Evolutionary conservation across 331 rosid species (phyloP), one percentile per base, ranked within the genome.

Genomic region (Malus hybrid): DNA sequence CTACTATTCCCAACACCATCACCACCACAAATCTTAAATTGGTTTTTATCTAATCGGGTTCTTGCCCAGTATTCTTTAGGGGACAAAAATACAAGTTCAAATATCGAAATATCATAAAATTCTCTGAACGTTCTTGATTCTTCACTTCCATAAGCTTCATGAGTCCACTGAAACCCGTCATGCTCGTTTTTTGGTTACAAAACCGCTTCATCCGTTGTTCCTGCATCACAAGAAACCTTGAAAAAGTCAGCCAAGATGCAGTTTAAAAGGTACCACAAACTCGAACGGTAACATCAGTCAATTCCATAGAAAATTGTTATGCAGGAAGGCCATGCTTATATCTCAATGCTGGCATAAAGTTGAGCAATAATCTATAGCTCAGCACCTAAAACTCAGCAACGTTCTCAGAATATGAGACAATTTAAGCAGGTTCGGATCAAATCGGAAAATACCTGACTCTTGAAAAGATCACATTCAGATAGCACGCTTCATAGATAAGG

Each of bases 21-120:
- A 69, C 67, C 84, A 76, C 82, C 76, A 75, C 71, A 75, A 73
- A 81, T 42, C 68, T 63, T 71, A 74, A 32, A 72, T 48, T 72
- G 74, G 50, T 44, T 44, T 42, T 44, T 44, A 73, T 73, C 76
- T 67, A 65, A 75, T 55, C 48, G 52, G 76, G 80, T 81, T 85
- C 78, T 64, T 52, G 83, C 84, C 83, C 74, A 44, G 81, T 78
- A 78, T 87, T 91, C 72, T 46, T 80, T 46, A 50, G 29, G 68
- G 7, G 19, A 4, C 20, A 69, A 77, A 68, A n/a, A 48, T 46
- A 13, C 24, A 57, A 57, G 62, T 46, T 77, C 78, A 50, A 57
- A 56, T 65, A 59, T 65, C 50, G 60, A 64, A 62, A 68, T 55
- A 76, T 77, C 76, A 73, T 60, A 44, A 68, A 16, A 50, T 28